These are phyloP conservation scores for Talaromyces marneffei DNA, from an alignment of 2,329 filamentous ascomycete species.

Conservation along the genomic window DNA sequence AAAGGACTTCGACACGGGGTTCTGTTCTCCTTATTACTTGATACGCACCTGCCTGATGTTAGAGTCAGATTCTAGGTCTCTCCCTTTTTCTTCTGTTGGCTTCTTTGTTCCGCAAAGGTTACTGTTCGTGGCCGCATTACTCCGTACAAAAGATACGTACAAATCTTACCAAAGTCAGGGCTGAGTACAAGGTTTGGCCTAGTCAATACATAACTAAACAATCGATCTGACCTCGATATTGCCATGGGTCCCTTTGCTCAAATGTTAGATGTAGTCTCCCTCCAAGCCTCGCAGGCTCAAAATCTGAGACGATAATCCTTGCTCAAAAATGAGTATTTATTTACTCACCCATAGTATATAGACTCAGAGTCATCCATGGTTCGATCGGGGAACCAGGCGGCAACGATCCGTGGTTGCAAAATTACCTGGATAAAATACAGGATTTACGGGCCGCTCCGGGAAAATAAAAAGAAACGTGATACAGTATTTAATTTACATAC, in stretches of 20 bases:
- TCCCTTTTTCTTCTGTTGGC: neutral
- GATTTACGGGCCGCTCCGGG: neutral
- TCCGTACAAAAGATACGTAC: neutral
- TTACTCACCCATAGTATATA: neutral
- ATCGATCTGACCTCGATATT: neutral
- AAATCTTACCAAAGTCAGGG: neutral
- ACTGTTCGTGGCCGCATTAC: neutral
- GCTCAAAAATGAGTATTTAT: constrained; percentile 1
- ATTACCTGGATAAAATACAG: neutral
- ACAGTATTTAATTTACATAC: neutral
- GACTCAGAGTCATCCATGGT: neutral
- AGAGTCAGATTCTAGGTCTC: neutral
- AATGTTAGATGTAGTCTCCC: neutral
- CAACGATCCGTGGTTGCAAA: neutral
- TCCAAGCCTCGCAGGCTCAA: neutral
- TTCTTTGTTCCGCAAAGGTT: neutral
- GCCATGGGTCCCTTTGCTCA: neutral
- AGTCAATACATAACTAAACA: neutral
- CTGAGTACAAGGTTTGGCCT: constrained; percentile 1
- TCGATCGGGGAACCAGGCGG: constrained; percentile 3
- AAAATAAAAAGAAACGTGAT: neutral
- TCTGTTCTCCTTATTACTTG: neutral
- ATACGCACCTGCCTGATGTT: neutral
- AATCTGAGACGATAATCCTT: neutral
- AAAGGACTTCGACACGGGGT: neutral